These are phyloP conservation scores for Aspergillus sojae DNA, from an alignment of 2,329 filamentous ascomycete species.

Conservation along the genomic window DNA sequence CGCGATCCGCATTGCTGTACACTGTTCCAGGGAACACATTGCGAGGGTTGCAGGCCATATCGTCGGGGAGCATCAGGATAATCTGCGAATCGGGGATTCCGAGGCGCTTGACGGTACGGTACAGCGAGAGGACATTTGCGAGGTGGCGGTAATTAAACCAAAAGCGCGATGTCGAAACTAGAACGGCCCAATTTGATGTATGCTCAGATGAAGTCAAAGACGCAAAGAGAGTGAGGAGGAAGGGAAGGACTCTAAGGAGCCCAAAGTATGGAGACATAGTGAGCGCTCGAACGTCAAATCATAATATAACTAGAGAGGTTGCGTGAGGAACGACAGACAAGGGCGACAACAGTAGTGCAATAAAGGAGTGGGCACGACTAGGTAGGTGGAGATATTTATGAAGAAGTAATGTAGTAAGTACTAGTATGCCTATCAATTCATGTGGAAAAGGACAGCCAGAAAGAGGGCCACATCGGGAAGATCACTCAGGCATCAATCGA, in stretches of 20 bases:
- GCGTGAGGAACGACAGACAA: not conserved
- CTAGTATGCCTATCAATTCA: not conserved
- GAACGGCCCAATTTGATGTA: slow-evolving; percentile 98
- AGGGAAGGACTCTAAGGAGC: slow-evolving; percentile 28
- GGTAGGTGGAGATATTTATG: not conserved
- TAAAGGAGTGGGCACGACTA: not conserved
- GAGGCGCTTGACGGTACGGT: slow-evolving; percentile 95
- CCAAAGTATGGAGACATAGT: slow-evolving; percentile 31
- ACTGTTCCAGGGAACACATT: slow-evolving; percentile 98
- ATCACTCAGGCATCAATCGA: not conserved
- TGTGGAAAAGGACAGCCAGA: not conserved
- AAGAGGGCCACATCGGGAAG: not conserved
- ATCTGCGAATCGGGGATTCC: slow-evolving; percentile 98
- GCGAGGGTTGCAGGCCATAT: slow-evolving; percentile 99
- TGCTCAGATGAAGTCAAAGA: slow-evolving; percentile 53
- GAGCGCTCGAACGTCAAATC: slow-evolving; percentile 19
- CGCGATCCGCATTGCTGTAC: slow-evolving; percentile 96
- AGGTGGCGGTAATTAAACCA: slow-evolving; percentile 99
- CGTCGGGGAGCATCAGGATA: slow-evolving; percentile 99
- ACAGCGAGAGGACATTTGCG: slow-evolving; percentile 94
- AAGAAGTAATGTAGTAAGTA: not conserved
- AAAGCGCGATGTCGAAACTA: slow-evolving; percentile 97
- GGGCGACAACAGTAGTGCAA: not conserved
- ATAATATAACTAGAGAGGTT: slow-evolving; percentile 13
- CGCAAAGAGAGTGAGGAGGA: slow-evolving; percentile 26